Conservation (phyloP, 768 basidiomycete genomes). For the Hydnum rufescens region DNA sequence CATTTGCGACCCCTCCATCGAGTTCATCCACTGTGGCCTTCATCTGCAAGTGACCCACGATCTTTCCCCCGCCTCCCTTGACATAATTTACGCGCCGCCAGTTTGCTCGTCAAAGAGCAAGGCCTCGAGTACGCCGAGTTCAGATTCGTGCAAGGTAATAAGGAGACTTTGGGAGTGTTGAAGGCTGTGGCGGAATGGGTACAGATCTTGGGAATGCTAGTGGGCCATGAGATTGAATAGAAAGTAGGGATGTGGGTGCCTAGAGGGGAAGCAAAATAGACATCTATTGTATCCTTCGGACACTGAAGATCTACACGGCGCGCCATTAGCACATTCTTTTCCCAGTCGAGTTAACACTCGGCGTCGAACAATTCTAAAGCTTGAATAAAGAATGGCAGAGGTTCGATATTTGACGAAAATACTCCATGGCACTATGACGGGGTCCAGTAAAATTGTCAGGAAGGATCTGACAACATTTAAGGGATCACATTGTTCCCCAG, state of each 20-base stretch:
- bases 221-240: conserved; percentile 31
- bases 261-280: too few species aligned
- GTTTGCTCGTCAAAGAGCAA: conserved; percentile 64
- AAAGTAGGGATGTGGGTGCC: neutral
- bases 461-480: too few species aligned
- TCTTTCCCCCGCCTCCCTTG: conserved; percentile 89
- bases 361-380: too few species aligned
- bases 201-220: conserved; percentile 61
- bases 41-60: conserved; percentile 96
- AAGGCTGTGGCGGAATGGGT: conserved; percentile 75
- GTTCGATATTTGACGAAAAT: too few species aligned
- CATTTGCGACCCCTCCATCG: conserved; percentile 62
- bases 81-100: conserved; percentile 76
- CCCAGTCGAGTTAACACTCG: too few species aligned
- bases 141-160: conserved; percentile 72
- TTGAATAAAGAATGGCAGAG: too few species aligned
- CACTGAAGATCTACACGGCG: too few species aligned
- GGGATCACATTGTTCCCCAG: too few species aligned
- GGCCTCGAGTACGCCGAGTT: conserved; percentile 80
- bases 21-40: conserved; percentile 88
- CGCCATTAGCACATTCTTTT: too few species aligned
- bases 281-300: too few species aligned
- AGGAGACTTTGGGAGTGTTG: conserved; percentile 60
- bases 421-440: too few species aligned
- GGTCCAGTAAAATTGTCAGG: too few species aligned